Conservation (phyloP, 176 grass and related monocot genomes). For the Aegilops umbellulata region DNA sequence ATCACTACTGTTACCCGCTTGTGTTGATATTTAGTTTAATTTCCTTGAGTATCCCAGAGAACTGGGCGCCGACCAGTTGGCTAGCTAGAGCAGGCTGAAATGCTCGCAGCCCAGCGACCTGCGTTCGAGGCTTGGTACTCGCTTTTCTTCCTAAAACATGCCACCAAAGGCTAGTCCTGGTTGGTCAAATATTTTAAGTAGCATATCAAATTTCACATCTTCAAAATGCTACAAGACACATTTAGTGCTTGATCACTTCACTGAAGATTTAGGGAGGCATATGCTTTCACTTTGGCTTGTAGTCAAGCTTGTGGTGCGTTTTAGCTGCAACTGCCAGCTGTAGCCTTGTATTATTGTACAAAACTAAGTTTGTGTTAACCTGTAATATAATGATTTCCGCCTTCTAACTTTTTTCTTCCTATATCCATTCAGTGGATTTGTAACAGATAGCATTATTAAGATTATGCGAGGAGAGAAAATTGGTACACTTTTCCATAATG, state of each 20-base stretch:
- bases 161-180: neutral
- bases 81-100: neutral
- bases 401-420: slow-evolving; percentile 29
- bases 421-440: slow-evolving; percentile 72
- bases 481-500: slow-evolving; percentile 86
- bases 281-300: neutral
- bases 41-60: neutral
- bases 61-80: neutral
- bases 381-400: neutral
- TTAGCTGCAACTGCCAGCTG: neutral
- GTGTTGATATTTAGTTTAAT: neutral
- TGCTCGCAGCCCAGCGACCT: neutral
- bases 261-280: neutral
- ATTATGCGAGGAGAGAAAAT: slow-evolving; percentile 84
- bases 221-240: neutral
- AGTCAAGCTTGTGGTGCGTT: neutral
- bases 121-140: neutral
- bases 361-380: slow-evolving; percentile 4
- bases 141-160: neutral
- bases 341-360: neutral
- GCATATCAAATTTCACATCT: neutral
- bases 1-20: neutral
- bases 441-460: slow-evolving; percentile 78
- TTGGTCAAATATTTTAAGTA: neutral
- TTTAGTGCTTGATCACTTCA: neutral